Conservation (phyloP, 148 eudicot species). For the Mesembryanthemum crystallinum region DNA sequence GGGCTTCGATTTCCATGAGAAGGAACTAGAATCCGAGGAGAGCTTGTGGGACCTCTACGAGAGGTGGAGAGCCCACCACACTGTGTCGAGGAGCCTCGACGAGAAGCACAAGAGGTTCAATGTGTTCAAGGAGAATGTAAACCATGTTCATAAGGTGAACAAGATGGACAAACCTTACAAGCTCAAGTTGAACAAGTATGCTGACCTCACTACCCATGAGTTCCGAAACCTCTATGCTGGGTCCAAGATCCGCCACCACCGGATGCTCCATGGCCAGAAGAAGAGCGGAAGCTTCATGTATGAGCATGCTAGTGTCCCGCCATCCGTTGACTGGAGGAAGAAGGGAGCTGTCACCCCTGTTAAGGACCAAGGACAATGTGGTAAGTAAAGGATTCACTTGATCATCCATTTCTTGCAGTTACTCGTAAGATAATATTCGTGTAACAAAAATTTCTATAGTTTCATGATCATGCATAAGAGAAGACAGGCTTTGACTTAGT, state of each 20-base stretch:
- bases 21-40: constrained; percentile 80
- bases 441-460: background rate
- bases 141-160: constrained; percentile 53
- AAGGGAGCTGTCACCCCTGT: constrained; percentile 67
- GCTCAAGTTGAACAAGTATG: constrained; percentile 79
- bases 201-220: constrained; percentile 85
- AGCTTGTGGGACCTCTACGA: constrained; percentile 76
- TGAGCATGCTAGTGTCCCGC: constrained; percentile 50
- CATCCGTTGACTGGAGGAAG: constrained; percentile 81
- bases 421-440: background rate
- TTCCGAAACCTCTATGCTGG: constrained; percentile 56
- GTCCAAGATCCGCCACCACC: constrained; percentile 63
- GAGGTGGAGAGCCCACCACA: constrained; percentile 96
- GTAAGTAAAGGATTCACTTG: constrained; percentile 32
- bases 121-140: constrained; percentile 81
- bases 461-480: background rate
- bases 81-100: constrained; percentile 60
- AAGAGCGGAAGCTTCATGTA: constrained; percentile 51
- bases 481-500: background rate
- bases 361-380: constrained; percentile 93
- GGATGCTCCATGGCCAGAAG: constrained; percentile 53
- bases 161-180: constrained; percentile 85
- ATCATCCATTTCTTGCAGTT: background rate
- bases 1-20: constrained; percentile 62
- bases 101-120: constrained; percentile 79